Conservation (phyloP, 768 basidiomycete species). For the Lentinula detonsa region DNA sequence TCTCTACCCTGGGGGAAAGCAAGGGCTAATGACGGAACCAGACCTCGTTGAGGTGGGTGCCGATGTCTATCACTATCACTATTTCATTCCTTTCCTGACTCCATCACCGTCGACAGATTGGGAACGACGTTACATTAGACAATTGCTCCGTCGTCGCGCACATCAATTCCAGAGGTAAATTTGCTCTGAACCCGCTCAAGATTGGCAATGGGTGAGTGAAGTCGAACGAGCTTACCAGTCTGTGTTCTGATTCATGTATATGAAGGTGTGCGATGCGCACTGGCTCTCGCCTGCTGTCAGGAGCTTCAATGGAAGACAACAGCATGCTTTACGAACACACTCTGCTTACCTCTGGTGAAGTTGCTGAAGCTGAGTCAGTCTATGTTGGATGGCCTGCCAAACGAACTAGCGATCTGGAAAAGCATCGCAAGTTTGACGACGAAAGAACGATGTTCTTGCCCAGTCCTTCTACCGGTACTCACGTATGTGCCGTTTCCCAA, state of each 20-base stretch:
- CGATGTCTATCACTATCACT: neutral
- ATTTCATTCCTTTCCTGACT: neutral
- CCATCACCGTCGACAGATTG: slow-evolving; percentile 21
- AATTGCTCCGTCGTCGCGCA: slow-evolving; percentile 43
- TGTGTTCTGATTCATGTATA: neutral
- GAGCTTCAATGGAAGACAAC: slow-evolving; percentile 44
- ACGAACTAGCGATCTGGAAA: slow-evolving; percentile 16
- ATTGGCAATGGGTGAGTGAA: slow-evolving; percentile 29
- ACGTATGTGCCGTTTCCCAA: slow-evolving; percentile 26
- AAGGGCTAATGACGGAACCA: slow-evolving; percentile 41
- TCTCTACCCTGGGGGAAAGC: slow-evolving; percentile 33
- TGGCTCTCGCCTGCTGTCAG: slow-evolving; percentile 40
- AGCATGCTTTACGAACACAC: slow-evolving; percentile 46
- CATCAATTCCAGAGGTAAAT: slow-evolving; percentile 41
- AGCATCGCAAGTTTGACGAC: slow-evolving; percentile 8
- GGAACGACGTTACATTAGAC: slow-evolving; percentile 37
- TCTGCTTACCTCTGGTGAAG: slow-evolving; percentile 39
- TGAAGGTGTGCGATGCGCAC: slow-evolving; percentile 35
- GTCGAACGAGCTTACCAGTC: neutral
- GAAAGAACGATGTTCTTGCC: neutral
- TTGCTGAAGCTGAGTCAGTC: slow-evolving; percentile 30
- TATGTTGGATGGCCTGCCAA: slow-evolving; percentile 43
- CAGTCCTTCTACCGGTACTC: slow-evolving; percentile 2
- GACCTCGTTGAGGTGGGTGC: slow-evolving; percentile 33
- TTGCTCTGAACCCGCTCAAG: slow-evolving; percentile 34